These are phyloP conservation scores for Colletotrichum filicis DNA, from an alignment of 2,329 filamentous ascomycete genomes.

Conservation along the genomic window DNA sequence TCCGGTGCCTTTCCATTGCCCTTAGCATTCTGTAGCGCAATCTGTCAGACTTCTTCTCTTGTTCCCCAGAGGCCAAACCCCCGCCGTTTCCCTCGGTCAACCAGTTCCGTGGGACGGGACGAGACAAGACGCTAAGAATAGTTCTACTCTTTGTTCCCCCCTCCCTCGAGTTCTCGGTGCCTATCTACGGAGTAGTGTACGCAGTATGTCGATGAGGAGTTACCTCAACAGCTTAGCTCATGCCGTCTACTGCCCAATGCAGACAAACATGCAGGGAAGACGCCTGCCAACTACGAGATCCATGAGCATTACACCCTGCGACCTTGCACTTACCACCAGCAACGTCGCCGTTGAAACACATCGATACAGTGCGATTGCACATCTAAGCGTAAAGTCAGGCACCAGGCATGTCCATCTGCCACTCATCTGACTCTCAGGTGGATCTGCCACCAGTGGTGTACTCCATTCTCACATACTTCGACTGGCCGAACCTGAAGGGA, in stretches of 20 bases:
- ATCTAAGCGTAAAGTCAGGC: slow-evolving; percentile 25
- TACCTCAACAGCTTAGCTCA: neutral
- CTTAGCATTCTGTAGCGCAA: neutral
- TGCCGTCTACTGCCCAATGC: neutral
- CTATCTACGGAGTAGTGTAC: neutral
- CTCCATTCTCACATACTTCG: no score
- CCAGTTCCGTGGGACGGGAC: slow-evolving; percentile 1
- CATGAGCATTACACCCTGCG: slow-evolving; percentile 11
- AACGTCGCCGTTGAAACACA: slow-evolving; percentile 12
- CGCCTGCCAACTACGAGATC: slow-evolving; percentile 2
- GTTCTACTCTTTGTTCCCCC: neutral
- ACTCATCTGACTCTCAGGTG: neutral
- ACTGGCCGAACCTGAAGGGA: neutral
- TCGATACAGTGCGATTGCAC: neutral
- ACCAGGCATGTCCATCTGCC: neutral
- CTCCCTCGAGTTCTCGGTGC: neutral
- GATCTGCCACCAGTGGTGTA: neutral
- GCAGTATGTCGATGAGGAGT: no score
- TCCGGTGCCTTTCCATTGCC: neutral
- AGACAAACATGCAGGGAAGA: slow-evolving; percentile 7
- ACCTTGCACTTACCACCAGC: neutral
- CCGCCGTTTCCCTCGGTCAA: slow-evolving; percentile 13
- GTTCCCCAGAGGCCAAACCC: neutral
- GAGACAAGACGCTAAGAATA: slow-evolving; percentile 10
- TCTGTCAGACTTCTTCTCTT: slow-evolving; percentile 2